Base-by-base conservation (phyloP, 495 filamentous ascomycete genomes). In the Xanthoparmelia taractica region DNA sequence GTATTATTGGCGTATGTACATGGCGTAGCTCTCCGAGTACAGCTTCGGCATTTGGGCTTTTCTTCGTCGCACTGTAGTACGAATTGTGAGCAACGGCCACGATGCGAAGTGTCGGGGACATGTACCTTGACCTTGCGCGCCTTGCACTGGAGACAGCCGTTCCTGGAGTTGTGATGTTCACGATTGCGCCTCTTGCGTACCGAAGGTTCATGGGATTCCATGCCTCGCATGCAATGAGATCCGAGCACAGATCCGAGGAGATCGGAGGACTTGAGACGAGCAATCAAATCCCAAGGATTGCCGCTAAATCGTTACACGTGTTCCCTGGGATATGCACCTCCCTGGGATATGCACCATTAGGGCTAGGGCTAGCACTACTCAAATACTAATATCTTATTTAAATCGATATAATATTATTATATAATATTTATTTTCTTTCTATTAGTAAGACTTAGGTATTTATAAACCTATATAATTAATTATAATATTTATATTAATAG, bases 81-180 rank as follows among this genome's bases (percentile, higher is more conserved):
- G 13, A 17, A 63, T 38, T 20, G 34, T 58, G 33, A 38, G 36
- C 33, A 33, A 12, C 40, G 4, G 6, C 29, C 34, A 40, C 23
- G 57, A 31, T 15, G 15, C 25, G n/a, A 36, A n/a, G 27, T 1
- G 4, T 50, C 25, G 41, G 2, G 38, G 50, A 56, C 31, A 47
- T 71, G 62, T 59, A 80, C 82, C 77, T 82, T 82, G 68, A 84
- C 79, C 54, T 81, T 80, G 31, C 83, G 72, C 60, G 76, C 75
- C 69, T 84, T 85, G 70, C 83, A 85, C 65, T 83, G 79, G 40
- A 78, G 74, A 63, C 83, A 85, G 8, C 83, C 83, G 65, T 76
- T 77, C 45, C 81, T 77, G 17, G 82, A 84, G 65, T 85, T 85
- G 38, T 76, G 80, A 71, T 85, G 82, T 20, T 57, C 61, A 18